Percentiles rank a stretch among this genome's conserved stretches.
phyloP scores from a whole-genome alignment of 148 eudicot species.

The Pharnaceum exiguum region DNA sequence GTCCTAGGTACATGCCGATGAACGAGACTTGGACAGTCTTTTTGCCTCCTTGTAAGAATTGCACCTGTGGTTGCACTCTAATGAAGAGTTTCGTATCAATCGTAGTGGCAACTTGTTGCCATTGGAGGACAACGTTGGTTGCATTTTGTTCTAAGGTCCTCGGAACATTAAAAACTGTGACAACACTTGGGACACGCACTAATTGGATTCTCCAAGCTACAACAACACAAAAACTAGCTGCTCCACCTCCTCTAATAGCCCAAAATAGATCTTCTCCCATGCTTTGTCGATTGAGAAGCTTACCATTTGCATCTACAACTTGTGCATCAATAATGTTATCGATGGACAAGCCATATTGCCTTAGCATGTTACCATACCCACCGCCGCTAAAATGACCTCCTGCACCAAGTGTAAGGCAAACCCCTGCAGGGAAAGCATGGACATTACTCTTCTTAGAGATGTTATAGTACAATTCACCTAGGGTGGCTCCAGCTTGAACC shows the following conservation, averaged over 20 bases:
- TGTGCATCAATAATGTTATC: constrained; percentile 35
- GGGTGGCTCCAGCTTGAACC: constrained; percentile 29
- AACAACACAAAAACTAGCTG: constrained; percentile 32
- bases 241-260: constrained; percentile 41
- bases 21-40: constrained; percentile 24
- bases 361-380: constrained; percentile 30
- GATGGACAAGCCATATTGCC: constrained; percentile 30
- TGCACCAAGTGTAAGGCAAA: constrained; percentile 22
- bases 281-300: constrained; percentile 4
- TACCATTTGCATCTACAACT: constrained; percentile 26
- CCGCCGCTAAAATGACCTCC: constrained; percentile 36
- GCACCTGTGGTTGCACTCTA: constrained; percentile 16
- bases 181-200: constrained; percentile 14
- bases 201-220: constrained; percentile 28
- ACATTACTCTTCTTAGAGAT: constrained; percentile 16
- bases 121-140: constrained; percentile 25
- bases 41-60: not conserved
- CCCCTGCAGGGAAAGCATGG: constrained; percentile 31
- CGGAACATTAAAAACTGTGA: constrained; percentile 18
- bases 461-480: constrained; percentile 31
- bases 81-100: constrained; percentile 25
- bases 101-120: constrained; percentile 24
- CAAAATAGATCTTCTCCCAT: constrained; percentile 39
- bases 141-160: constrained; percentile 23
- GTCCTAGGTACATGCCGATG: constrained; percentile 19